phyloP scores from a whole-genome alignment of 2,329 filamentous ascomycete genomes.

The Colletotrichum godetiae region DNA sequence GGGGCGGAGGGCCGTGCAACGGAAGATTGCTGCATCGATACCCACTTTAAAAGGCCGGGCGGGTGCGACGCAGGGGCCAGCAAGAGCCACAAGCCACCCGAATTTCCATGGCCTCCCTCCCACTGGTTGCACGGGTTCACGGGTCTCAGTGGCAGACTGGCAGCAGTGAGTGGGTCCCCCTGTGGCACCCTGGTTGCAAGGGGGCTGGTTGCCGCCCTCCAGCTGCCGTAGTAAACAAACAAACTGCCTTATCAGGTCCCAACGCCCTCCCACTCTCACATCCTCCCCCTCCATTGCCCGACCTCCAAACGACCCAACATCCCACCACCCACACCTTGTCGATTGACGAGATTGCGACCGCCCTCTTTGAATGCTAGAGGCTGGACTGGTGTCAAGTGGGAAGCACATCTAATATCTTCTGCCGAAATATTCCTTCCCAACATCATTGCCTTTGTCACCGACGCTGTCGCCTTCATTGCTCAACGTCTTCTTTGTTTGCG shows the following conservation, averaged over 20 bases:
- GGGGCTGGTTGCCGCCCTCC: constrained; percentile 35
- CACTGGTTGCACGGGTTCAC: neutral
- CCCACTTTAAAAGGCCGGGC: constrained; percentile 20
- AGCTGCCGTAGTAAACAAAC: constrained; percentile 48
- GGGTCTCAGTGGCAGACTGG: too few relatives aligned
- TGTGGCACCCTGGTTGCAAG: constrained; percentile 26
- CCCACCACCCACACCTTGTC: constrained; percentile 38
- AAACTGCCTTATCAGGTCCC: constrained; percentile 47
- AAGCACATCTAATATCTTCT: constrained; percentile 11
- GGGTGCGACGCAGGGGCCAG: constrained; percentile 32
- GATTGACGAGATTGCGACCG: constrained; percentile 33
- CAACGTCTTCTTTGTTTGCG: constrained; percentile 27
- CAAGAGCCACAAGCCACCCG: constrained; percentile 29
- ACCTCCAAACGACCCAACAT: constrained; percentile 37
- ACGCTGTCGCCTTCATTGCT: neutral
- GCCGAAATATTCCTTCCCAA: constrained; percentile 15
- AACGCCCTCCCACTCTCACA: constrained; percentile 30
- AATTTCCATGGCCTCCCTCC: constrained; percentile 6
- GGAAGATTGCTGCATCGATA: constrained; percentile 16
- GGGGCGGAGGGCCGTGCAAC: constrained; percentile 29
- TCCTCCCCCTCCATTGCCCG: constrained; percentile 31
- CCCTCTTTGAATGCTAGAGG: constrained; percentile 22
- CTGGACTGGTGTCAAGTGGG: constrained; percentile 22
- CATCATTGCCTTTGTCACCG: constrained; percentile 6
- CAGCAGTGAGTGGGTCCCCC: too few relatives aligned